Evolutionary conservation across 2,329 filamentous ascomycete species (phyloP).

Genomic region (Exserohilum rostratum): DNA sequence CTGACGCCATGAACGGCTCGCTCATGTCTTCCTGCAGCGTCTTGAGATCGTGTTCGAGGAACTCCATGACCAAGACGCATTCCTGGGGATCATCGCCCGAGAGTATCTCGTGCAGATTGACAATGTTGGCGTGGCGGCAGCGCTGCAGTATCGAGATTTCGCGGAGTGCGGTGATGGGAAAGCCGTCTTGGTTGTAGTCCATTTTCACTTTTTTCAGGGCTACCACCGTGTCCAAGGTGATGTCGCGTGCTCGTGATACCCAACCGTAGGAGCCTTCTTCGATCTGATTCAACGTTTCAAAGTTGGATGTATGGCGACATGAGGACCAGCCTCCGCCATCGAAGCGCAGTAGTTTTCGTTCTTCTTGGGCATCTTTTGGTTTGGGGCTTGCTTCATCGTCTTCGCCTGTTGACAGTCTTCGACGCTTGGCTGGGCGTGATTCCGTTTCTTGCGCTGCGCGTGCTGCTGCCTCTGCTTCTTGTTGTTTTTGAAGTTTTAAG

Average conservation of each 20-base stretch:
- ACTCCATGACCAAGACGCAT: slow-evolving; percentile 95
- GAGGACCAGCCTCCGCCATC: slow-evolving; percentile 70
- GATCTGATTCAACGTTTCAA: slow-evolving; percentile 92
- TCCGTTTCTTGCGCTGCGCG: slow-evolving; percentile 36
- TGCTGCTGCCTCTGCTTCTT: slow-evolving; percentile 63
- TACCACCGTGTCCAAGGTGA: slow-evolving; percentile 76
- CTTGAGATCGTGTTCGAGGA: slow-evolving; percentile 95
- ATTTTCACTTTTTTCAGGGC: slow-evolving; percentile 94
- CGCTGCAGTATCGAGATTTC: slow-evolving; percentile 92
- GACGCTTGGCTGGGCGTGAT: slow-evolving; percentile 60
- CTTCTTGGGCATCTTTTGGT: slow-evolving; percentile 32
- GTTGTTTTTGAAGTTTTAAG: slow-evolving; percentile 80
- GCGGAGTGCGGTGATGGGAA: slow-evolving; percentile 88
- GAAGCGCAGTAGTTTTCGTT: slow-evolving; percentile 72
- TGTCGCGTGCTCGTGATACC: slow-evolving; percentile 83
- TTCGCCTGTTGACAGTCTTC: slow-evolving; percentile 64
- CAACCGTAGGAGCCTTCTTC: slow-evolving; percentile 97
- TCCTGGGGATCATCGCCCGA: slow-evolving; percentile 70
- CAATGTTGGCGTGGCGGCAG: slow-evolving; percentile 81
- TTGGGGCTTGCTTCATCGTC: slow-evolving; percentile 21
- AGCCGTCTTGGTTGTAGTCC: slow-evolving; percentile 73
- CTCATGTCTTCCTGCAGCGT: slow-evolving; percentile 91
- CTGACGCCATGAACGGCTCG: slow-evolving; percentile 89
- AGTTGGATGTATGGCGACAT: slow-evolving; percentile 81
- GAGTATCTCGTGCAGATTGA: slow-evolving; percentile 81